These are phyloP conservation scores for Xylaria sp. DNA, from an alignment of 2,329 filamentous ascomycete genomes.

Conservation along the genomic window DNA sequence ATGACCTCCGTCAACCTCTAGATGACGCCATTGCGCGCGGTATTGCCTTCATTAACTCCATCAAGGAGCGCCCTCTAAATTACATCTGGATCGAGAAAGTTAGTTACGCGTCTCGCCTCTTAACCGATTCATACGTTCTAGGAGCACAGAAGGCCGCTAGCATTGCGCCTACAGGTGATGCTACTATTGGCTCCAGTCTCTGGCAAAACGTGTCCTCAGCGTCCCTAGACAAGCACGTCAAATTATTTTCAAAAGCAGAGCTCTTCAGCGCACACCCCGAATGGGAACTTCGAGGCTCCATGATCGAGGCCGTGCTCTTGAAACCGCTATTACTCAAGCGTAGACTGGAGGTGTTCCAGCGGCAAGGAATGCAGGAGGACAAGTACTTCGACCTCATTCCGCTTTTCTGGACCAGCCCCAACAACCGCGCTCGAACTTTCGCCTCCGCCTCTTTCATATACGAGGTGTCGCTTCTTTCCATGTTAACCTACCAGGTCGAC, in stretches of 20 bases:
- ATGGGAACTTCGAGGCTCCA: constrained; percentile 39
- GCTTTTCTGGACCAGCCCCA: constrained; percentile 41
- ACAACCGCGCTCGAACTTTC: constrained; percentile 38
- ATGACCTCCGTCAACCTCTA: constrained; percentile 35
- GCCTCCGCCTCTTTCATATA: constrained; percentile 41
- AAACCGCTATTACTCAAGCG: constrained; percentile 36
- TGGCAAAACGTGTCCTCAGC: constrained; percentile 27
- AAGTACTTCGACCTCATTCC: constrained; percentile 45
- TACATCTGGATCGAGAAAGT: constrained; percentile 46
- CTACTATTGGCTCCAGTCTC: constrained; percentile 34
- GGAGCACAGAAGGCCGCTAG: constrained; percentile 37
- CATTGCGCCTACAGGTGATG: constrained; percentile 4
- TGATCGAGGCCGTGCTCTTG: constrained; percentile 39
- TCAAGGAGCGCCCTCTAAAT: constrained; percentile 29
- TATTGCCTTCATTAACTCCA: constrained; percentile 34
- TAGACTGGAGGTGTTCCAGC: constrained; percentile 38
- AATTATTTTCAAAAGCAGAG: constrained; percentile 37
- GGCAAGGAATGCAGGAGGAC: constrained; percentile 41
- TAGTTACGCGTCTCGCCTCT: constrained; percentile 39
- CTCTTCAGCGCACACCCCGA: constrained; percentile 36
- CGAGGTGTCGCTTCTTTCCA: constrained; percentile 40
- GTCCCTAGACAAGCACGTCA: constrained; percentile 35
- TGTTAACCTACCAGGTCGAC: constrained; percentile 42
- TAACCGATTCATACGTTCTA: constrained; percentile 40
- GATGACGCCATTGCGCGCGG: constrained; percentile 34